These are phyloP conservation scores for Baudoinia panamericana DNA, from an alignment of 495 filamentous ascomycete genomes.

Conservation along the genomic window DNA sequence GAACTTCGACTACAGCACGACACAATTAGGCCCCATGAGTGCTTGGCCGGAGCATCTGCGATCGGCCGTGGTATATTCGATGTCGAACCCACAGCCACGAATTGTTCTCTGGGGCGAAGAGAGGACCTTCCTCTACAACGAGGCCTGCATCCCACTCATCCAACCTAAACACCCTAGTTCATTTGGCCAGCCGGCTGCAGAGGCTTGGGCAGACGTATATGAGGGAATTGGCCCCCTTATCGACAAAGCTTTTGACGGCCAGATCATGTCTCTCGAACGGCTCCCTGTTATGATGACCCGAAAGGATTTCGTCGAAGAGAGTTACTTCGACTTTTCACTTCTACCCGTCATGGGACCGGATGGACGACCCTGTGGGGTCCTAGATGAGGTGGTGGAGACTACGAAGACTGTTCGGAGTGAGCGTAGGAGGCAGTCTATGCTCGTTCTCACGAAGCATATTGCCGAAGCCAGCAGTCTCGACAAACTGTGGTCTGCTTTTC, in stretches of 20 bases:
- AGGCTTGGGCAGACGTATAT: slow-evolving; percentile 55
- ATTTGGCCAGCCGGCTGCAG: slow-evolving; percentile 49
- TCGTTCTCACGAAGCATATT: slow-evolving; percentile 51
- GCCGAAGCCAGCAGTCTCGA: slow-evolving; percentile 48
- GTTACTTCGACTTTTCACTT: slow-evolving; percentile 52
- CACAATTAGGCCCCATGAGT: slow-evolving; percentile 50
- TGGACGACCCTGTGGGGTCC: slow-evolving; percentile 36
- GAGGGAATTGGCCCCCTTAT: slow-evolving; percentile 44
- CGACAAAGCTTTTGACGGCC: slow-evolving; percentile 42
- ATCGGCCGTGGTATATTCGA: slow-evolving; percentile 46
- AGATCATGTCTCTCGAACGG: slow-evolving; percentile 57
- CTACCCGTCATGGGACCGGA: slow-evolving; percentile 50
- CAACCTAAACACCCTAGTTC: slow-evolving; percentile 49
- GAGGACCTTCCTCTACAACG: slow-evolving; percentile 54
- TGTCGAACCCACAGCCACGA: slow-evolving; percentile 57
- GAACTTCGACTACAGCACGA: slow-evolving; percentile 51
- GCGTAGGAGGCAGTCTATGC: slow-evolving; percentile 48
- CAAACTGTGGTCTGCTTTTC: slow-evolving; percentile 44
- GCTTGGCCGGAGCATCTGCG: slow-evolving; percentile 47
- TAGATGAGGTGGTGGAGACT: slow-evolving; percentile 49
- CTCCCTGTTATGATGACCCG: slow-evolving; percentile 49
- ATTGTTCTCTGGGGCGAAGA: slow-evolving; percentile 58
- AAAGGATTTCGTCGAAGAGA: slow-evolving; percentile 46
- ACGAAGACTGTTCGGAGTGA: slow-evolving; percentile 48
- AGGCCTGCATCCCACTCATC: slow-evolving; percentile 47